Evolutionary conservation across 2,329 filamentous ascomycete genomes (phyloP).

Genomic region (Escovopsis sp.): DNA sequence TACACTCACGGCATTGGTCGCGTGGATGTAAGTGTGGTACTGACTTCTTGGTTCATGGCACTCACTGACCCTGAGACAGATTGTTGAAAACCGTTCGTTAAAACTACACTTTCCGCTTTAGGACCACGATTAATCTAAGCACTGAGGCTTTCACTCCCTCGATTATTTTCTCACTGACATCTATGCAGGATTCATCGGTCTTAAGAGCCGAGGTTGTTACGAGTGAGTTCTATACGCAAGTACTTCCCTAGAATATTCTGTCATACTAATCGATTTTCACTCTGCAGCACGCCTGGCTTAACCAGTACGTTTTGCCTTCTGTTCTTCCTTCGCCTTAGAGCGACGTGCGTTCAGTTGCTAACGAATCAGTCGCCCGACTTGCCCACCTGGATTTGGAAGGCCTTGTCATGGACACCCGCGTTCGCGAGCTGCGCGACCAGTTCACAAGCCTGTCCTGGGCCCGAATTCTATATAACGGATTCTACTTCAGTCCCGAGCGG

Average conservation of each 20-base stretch:
- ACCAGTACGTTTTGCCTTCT: constrained; percentile 4
- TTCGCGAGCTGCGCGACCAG: constrained; percentile 38
- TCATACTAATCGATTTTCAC: too few species aligned
- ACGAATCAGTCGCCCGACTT: constrained; percentile 11
- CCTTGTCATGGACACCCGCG: constrained; percentile 39
- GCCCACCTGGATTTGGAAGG: constrained; percentile 37
- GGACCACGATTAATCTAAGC: too few species aligned
- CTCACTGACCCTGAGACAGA: constrained; percentile 1
- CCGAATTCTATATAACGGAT: constrained; percentile 32
- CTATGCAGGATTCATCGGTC: constrained; percentile 13
- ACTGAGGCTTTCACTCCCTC: constrained; percentile 6
- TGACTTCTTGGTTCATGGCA: too few species aligned
- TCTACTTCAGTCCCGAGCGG: constrained; percentile 35
- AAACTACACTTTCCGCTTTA: neutral
- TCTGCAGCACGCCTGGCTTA: constrained; percentile 9
- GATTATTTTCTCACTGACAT: too few species aligned
- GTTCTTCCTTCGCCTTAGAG: too few species aligned
- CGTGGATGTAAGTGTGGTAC: constrained; percentile 26
- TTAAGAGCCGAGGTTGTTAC: constrained; percentile 12
- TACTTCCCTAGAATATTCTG: too few species aligned
- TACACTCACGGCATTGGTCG: constrained; percentile 51
- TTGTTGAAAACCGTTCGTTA: constrained; percentile 28
- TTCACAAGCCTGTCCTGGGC: constrained; percentile 33
- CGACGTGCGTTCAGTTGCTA: neutral
- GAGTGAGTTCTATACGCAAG: neutral